phyloP scores from a whole-genome alignment of 345 rosid genomes.

The Sisymbrium altissimum region DNA sequence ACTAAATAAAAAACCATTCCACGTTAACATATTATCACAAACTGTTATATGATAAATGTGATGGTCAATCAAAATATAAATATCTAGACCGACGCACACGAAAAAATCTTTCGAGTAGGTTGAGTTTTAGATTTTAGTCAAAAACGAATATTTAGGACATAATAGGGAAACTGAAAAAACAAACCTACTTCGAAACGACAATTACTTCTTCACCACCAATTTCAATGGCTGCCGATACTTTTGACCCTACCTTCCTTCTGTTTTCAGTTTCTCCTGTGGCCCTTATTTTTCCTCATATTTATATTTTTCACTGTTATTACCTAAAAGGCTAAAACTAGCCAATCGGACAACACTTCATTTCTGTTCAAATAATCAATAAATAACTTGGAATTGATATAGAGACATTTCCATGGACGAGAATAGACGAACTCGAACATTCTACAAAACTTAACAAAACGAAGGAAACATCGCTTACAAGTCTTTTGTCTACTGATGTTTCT shows the following conservation, averaged over 20 bases:
- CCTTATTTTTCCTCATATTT: background rate
- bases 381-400: background rate
- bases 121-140: background rate
- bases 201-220: slow-evolving; percentile 18
- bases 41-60: background rate
- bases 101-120: background rate
- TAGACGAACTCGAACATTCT: slow-evolving; percentile 11
- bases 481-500: slow-evolving; percentile 16
- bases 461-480: slow-evolving; percentile 18
- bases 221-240: slow-evolving; percentile 6
- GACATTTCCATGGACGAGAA: slow-evolving; percentile 23
- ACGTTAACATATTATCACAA: background rate
- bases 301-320: background rate
- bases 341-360: background rate
- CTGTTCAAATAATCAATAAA: background rate
- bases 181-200: slow-evolving; percentile 16
- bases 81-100: slow-evolving; percentile 15
- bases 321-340: background rate
- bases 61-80: background rate
- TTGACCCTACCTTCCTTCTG: slow-evolving; percentile 4
- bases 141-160: slow-evolving; percentile 3
- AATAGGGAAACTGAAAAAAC: background rate
- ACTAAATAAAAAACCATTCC: too few species aligned
- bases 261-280: slow-evolving; percentile 28
- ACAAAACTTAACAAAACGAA: slow-evolving; percentile 1